These are phyloP conservation scores for Lentinula novae-zelandiae DNA, from an alignment of 1,284 basidiomycete genomes.

Conservation along the genomic window DNA sequence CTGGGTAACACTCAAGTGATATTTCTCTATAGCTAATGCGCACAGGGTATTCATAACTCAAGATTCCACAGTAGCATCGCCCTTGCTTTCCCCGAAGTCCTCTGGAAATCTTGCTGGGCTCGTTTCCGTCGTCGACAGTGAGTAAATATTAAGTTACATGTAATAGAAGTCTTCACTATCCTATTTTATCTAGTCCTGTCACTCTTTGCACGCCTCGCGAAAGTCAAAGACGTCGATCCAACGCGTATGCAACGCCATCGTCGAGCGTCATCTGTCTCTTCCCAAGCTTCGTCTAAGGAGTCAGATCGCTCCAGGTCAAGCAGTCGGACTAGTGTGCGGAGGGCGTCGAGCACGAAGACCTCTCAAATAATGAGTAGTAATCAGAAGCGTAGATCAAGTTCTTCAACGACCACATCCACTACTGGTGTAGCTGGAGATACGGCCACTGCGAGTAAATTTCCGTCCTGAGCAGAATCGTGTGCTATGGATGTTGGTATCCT, in stretches of 20 bases:
- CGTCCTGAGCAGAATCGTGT: neutral
- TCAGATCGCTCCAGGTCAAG: conserved; percentile 38
- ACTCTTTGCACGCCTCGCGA: conserved; percentile 67
- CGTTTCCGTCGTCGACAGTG: conserved; percentile 77
- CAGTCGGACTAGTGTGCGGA: conserved; percentile 44
- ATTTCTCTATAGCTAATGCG: conserved; percentile 50
- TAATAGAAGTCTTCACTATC: neutral
- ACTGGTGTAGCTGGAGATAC: neutral
- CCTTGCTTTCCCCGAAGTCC: conserved; percentile 32
- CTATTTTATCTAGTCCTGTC: conserved; percentile 53
- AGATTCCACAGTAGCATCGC: conserved; percentile 46
- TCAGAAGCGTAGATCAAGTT: neutral
- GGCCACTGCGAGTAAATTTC: neutral
- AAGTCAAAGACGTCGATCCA: conserved; percentile 68
- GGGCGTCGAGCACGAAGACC: conserved; percentile 11
- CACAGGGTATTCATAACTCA: conserved; percentile 74
- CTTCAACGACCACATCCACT: neutral
- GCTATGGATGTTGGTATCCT: no score
- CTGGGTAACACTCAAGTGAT: conserved; percentile 1
- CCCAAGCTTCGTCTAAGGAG: conserved; percentile 30
- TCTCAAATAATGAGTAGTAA: neutral
- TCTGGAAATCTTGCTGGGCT: conserved; percentile 62
- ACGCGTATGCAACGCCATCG: conserved; percentile 70
- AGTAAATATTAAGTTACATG: conserved; percentile 21
- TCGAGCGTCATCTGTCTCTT: conserved; percentile 66